Base-by-base conservation (phyloP, 495 filamentous ascomycete species). In the Aspergillus diversus region DNA sequence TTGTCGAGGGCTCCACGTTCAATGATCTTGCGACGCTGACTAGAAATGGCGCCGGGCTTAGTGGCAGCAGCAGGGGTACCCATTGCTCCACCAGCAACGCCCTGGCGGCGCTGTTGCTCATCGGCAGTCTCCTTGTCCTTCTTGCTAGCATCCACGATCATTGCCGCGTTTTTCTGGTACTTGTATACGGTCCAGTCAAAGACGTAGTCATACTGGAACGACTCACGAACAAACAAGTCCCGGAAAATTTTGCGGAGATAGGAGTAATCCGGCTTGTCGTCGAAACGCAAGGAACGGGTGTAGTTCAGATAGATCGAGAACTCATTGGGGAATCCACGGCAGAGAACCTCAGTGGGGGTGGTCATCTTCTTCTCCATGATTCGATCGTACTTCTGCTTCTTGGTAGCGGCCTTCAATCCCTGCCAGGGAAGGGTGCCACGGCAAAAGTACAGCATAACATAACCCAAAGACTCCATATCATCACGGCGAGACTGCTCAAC, bases 281-380 rank as follows among this genome's bases (percentile, higher is more conserved):
- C 96, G 75, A 99, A 99, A 70, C 96, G 93, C 57, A 99, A 90
- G 52, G 93, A 97, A 48, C 96, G 91, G 54, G 96, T 98, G 85
- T 99, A 98, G 88, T 99, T 98, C 60, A 99, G 83, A 77, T 99
- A 99, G 78, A 97, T 98, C 80, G 96, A 94, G 75, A 99, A 99
- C 81, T 98, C 96, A 74, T 99, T 98, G 68, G 96, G 96, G 82
- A 99, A 98, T 58, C 93, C 95, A 75, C 95, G 92, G 88, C 96
- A 99, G 33, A 99, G 92, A 46, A 98, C 95, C 73, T 99, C 96
- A 68, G 96, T 99, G 16, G 96, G 95, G 6, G 96, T 99, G 9
- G 95, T 99, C 96, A 99, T 98, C 90, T 99, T 99, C 89, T 99
- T 99, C 85, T 99, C 96, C 96, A 98, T 99, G 80, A 99, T 99